Evolutionary conservation across 2,329 filamentous ascomycete genomes (phyloP).

Genomic region (Exophiala phaeomuriformis): DNA sequence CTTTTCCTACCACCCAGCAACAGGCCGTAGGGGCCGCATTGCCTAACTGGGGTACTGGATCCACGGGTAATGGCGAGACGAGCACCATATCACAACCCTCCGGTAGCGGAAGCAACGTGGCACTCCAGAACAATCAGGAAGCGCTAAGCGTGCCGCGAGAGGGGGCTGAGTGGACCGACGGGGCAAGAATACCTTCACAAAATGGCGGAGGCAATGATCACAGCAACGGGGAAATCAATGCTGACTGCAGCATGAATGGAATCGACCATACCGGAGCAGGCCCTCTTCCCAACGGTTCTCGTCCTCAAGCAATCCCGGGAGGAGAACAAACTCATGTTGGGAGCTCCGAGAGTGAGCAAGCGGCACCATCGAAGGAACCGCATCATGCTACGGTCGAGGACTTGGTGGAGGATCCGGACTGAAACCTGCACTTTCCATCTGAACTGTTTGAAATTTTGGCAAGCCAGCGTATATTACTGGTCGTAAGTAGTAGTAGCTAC

Average conservation of each 20-base stretch:
- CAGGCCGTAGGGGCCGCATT: neutral
- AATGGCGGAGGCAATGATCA: neutral
- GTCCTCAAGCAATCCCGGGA: neutral
- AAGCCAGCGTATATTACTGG: too few relatives aligned
- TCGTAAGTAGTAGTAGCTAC: too few relatives aligned
- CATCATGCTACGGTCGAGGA: slow-evolving; percentile 37
- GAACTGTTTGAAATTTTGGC: too few relatives aligned
- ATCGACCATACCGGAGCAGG: neutral
- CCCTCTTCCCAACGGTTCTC: neutral
- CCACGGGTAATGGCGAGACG: neutral
- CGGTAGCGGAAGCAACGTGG: neutral
- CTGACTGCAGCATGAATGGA: neutral
- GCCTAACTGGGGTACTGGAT: neutral
- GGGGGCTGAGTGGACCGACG: too few relatives aligned
- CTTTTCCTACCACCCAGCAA: neutral
- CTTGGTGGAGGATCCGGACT: slow-evolving; percentile 28
- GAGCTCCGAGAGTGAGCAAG: neutral
- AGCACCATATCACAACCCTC: neutral
- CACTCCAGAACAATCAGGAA: neutral
- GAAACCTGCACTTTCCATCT: neutral
- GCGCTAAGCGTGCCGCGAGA: too few relatives aligned
- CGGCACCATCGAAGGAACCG: too few relatives aligned
- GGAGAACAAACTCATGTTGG: too few relatives aligned
- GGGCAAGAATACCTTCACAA: neutral
- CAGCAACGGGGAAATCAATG: neutral